These are phyloP conservation scores for Diaporthe sp. DNA, from an alignment of 2,329 filamentous ascomycete genomes.

Conservation along the genomic window DNA sequence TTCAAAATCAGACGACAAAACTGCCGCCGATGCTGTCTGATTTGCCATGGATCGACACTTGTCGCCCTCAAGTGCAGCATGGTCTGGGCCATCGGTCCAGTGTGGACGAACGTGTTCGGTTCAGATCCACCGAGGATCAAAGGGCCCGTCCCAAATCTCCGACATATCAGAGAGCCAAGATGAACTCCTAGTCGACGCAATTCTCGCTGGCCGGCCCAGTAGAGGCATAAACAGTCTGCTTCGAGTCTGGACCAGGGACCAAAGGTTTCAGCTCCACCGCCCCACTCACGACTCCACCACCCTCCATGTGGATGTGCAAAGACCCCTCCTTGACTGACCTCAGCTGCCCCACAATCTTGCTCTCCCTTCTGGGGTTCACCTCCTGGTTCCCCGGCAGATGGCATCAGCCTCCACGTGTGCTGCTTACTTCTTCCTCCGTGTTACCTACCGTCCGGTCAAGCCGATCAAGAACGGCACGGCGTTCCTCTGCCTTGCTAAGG, in stretches of 20 bases:
- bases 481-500: background rate
- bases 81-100: background rate
- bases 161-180: slow-evolving; percentile 9
- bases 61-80: background rate
- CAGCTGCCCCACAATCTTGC: slow-evolving; percentile 6
- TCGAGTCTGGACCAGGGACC: slow-evolving; percentile 20
- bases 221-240: slow-evolving; percentile 12
- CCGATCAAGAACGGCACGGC: background rate
- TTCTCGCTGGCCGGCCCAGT: background rate
- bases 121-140: slow-evolving; percentile 21
- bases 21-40: slow-evolving; percentile 15
- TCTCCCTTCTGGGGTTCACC: background rate
- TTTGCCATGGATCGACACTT: background rate
- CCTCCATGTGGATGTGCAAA: background rate
- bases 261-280: slow-evolving; percentile 13
- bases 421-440: background rate
- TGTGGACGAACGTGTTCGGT: slow-evolving; percentile 27
- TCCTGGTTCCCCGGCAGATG: slow-evolving; percentile 13
- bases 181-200: slow-evolving; percentile 21
- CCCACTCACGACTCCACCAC: background rate
- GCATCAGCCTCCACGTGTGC: slow-evolving; percentile 6
- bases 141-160: slow-evolving; percentile 15
- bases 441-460: background rate
- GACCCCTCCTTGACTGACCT: background rate
- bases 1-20: background rate